Evolutionary conservation across 2,329 filamentous ascomycete genomes (phyloP), one percentile per base, ranked within the genome.

Genomic region (Dryadomyces quercus-mongolicae): DNA sequence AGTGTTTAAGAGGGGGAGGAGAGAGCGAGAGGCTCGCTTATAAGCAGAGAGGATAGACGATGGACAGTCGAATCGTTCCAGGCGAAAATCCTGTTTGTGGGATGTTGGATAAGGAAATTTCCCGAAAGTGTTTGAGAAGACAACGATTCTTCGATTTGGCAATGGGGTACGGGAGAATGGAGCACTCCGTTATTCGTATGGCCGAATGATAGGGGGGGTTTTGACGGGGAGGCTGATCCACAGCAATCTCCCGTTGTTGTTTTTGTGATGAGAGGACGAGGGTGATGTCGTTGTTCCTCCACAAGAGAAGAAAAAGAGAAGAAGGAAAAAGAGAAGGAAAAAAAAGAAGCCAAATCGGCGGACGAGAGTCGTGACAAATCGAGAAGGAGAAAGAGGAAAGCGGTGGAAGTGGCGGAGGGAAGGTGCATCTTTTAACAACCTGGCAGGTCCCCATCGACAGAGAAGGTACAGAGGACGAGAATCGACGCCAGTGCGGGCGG

Each of bases 181-280:
- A 8, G 25, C 25, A 4, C 4, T 31, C 25, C 25, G 25, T 31
- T 4, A 31, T 31, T 31, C 25, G 25, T 31, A 40, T 40, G 36
- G 36, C 36, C 36, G 36, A 40, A 16, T 16, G 36, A 40, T 40
- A 40, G 36, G 36, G 36, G 36, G 4, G 3, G 36, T 4, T 12
- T 12, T 12, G 10, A 49, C 21, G 25, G 45, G 51, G 31, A 52
- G 1, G 49, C 38, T 20, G 55, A 48, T 56, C 55, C 52, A 56
- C 55, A 54, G 55, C 52, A 56, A 54, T 54, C 52, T 56, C 52
- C 51, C 52, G 47, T 31, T 31, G 12, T 16, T 51, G 49, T 20
- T 51, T 21, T 43, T 44, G 49, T n/a, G 16, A n/a, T n/a, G 12
- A 42, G 38, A 4, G 15, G 38, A 42, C 12, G 16, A 42, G 5